phyloP scores from a whole-genome alignment of 2,329 filamentous ascomycete genomes.

The Botryotinia calthae region DNA sequence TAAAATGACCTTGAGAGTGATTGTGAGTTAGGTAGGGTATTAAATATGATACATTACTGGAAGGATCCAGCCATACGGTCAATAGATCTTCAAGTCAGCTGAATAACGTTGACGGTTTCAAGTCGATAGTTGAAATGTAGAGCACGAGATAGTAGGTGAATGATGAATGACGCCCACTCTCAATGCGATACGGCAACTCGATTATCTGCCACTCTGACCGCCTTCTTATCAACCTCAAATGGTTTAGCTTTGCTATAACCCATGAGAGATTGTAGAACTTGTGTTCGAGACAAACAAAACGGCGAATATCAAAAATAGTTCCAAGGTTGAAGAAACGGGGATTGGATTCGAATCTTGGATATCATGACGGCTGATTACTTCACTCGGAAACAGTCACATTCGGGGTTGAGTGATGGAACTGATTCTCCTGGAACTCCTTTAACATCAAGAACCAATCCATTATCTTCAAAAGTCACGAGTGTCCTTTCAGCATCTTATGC shows the following conservation, averaged over 20 bases:
- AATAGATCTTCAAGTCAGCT: slow-evolving; percentile 7
- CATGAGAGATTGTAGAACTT: background rate
- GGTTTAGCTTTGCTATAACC: background rate
- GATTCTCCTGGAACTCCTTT: slow-evolving; percentile 32
- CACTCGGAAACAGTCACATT: slow-evolving; percentile 26
- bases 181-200: background rate
- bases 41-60: slow-evolving; percentile 9
- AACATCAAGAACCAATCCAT: slow-evolving; percentile 51
- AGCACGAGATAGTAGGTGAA: slow-evolving; percentile 16
- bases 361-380: slow-evolving; percentile 36
- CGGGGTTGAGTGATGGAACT: slow-evolving; percentile 30
- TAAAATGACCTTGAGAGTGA: slow-evolving; percentile 23
- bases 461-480: slow-evolving; percentile 77
- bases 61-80: slow-evolving; percentile 1
- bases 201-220: slow-evolving; percentile 16
- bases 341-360: background rate
- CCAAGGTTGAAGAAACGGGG: background rate
- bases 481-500: slow-evolving; percentile 91
- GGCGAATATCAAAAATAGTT: background rate
- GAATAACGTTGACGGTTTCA: slow-evolving; percentile 13
- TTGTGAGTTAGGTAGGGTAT: background rate
- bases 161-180: slow-evolving; percentile 5
- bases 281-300: slow-evolving; percentile 9
- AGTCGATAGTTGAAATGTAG: slow-evolving; percentile 4
- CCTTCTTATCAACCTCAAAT: slow-evolving; percentile 14